Evolutionary conservation across 768 basidiomycete genomes (phyloP).

Genomic region (Hemileccinum rubropunctum): DNA sequence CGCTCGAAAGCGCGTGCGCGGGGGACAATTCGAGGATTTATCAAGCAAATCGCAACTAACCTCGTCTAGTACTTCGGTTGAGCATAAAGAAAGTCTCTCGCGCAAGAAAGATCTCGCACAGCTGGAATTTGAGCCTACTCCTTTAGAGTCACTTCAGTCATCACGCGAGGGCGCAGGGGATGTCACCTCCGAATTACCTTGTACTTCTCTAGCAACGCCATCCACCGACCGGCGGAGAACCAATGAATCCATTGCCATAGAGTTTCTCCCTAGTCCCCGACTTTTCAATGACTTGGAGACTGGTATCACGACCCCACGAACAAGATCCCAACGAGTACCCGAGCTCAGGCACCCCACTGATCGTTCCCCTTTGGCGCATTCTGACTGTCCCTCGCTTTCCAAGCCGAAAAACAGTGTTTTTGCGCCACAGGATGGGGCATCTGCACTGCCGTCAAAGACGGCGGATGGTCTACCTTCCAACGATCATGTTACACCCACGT

Average conservation of each 20-base stretch:
- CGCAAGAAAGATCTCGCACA: constrained; percentile 4
- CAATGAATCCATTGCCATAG: not conserved
- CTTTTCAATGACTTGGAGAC: not conserved
- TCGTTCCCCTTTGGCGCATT: constrained; percentile 2
- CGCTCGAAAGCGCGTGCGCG: constrained; percentile 14
- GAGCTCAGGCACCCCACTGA: not conserved
- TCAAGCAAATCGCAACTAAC: not conserved
- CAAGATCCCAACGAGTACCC: constrained; percentile 5
- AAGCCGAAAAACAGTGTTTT: not conserved
- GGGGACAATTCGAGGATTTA: not conserved
- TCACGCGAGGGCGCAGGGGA: not conserved
- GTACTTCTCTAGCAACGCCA: constrained; percentile 9
- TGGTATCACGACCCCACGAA: constrained; percentile 18
- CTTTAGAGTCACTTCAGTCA: not conserved
- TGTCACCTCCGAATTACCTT: not conserved
- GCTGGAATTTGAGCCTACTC: not conserved
- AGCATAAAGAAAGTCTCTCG: not conserved
- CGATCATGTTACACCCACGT: constrained; percentile 1
- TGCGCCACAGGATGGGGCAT: not conserved
- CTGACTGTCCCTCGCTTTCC: not conserved
- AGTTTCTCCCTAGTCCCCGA: not conserved
- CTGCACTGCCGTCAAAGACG: not conserved
- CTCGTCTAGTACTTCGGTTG: not conserved
- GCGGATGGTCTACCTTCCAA: constrained; percentile 1
- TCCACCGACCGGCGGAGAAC: constrained; percentile 3